Base-by-base conservation (phyloP, 345 rosid species). In the Syzygium aromaticum region DNA sequence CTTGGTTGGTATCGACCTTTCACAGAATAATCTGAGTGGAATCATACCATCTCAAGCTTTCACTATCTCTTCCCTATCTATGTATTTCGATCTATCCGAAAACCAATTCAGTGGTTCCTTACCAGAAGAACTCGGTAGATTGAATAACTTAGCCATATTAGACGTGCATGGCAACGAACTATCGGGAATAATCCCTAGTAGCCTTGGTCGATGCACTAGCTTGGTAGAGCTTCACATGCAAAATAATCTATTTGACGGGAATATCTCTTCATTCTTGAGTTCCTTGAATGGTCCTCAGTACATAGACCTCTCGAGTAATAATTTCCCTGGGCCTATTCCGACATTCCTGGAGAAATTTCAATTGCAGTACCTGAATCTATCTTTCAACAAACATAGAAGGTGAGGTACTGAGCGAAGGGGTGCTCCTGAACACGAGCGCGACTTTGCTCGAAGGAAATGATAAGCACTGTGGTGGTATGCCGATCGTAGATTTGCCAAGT, bases 11-110 rank as follows among this genome's bases (percentile, higher is more conserved):
- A 17, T 90, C 0, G 30, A 88, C 51, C 87, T 92, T 43, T 85
- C 22, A 6, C 54, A 86, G 49, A 89, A 89, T 28, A 38, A 56
- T 52, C 91, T 89, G n/a, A 64, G 21, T 54, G 91, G 91, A 22
- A 33, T 61, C 21, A 38, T 89, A 54, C 91, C 91, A 5, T 19
- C 57, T 21, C 88, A 88, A 84, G 1, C 52, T 63, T 64, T 88
- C 59, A 77, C 15, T 38, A 84, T 89, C 61, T 51, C 86, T 51
- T 67, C 80, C 54, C 11, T 88, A 46, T 63, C 89, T 25, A 84
- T 77, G 11, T 46, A 51, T 25, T 49, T 88, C 1, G 73, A 88
- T 53, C 49, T 88, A 14, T 83, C 87, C 14, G 8, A 14, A 40
- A 86, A 90, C 82, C 27, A 84, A 49, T 61, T 90, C 10, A 51